Conservation (phyloP, 176 grass and related monocot species). For the Eragrostis curvula region DNA sequence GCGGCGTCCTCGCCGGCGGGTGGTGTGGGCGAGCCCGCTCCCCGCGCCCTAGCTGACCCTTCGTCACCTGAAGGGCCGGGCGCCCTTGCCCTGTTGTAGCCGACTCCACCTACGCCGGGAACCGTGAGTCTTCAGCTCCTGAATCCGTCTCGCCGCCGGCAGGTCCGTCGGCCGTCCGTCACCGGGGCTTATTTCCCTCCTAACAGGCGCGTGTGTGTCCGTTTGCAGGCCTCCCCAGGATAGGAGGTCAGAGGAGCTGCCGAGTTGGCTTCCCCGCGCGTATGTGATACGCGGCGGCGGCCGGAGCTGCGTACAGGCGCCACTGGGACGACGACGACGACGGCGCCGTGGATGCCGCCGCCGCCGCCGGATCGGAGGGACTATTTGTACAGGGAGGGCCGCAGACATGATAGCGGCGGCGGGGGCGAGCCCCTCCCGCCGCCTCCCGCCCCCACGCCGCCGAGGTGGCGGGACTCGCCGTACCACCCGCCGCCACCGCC, state of each 20-base stretch:
- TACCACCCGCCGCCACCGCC: slow-evolving; percentile 56
- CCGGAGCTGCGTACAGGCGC: slow-evolving; percentile 30
- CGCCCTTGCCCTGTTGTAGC: neutral
- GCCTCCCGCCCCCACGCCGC: slow-evolving; percentile 39
- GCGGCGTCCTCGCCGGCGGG: neutral
- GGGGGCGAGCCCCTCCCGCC: slow-evolving; percentile 50
- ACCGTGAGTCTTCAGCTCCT: slow-evolving; percentile 7
- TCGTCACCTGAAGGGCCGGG: neutral
- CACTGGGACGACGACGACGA: slow-evolving; percentile 39
- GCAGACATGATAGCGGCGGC: slow-evolving; percentile 52
- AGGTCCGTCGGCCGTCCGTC: neutral
- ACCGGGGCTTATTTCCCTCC: neutral
- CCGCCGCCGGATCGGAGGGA: slow-evolving; percentile 83
- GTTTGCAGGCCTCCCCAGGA: slow-evolving; percentile 16
- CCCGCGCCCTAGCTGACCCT: neutral
- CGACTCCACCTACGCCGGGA: neutral
- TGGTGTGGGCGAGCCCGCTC: neutral
- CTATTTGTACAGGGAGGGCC: slow-evolving; percentile 70
- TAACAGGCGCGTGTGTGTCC: neutral
- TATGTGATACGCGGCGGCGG: slow-evolving; percentile 51
- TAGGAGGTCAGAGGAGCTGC: slow-evolving; percentile 5
- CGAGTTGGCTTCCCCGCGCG: slow-evolving; percentile 29
- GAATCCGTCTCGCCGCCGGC: slow-evolving; percentile 9
- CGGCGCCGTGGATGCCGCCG: slow-evolving; percentile 70
- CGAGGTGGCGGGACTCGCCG: slow-evolving; percentile 65